phyloP scores from a whole-genome alignment of 2,329 filamentous ascomycete genomes.

The Hansfordia pulvinata region DNA sequence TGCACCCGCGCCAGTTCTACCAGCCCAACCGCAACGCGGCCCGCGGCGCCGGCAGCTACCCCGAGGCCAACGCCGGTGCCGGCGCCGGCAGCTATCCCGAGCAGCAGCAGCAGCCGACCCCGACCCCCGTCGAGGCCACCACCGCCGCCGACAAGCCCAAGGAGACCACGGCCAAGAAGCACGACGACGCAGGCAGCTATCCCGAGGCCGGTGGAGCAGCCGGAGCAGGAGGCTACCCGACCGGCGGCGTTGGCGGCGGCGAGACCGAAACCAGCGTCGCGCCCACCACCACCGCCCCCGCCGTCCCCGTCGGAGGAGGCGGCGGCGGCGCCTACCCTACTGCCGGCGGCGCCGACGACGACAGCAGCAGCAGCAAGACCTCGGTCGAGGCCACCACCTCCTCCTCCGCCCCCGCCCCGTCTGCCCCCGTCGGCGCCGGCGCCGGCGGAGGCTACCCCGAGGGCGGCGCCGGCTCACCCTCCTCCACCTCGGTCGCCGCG shows the following conservation, averaged over 20 bases:
- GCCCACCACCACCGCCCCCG: too few relatives aligned
- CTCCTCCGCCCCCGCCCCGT: too few relatives aligned
- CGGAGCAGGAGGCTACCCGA: slow-evolving; percentile 10
- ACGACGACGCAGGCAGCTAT: not conserved
- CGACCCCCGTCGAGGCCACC: slow-evolving; percentile 14
- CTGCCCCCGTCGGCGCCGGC: too few relatives aligned
- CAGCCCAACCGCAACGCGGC: slow-evolving; percentile 13
- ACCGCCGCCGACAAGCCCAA: not conserved
- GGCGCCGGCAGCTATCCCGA: slow-evolving; percentile 9
- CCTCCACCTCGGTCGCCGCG: too few relatives aligned
- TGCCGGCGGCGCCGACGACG: too few relatives aligned
- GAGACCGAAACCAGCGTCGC: slow-evolving; percentile 16
- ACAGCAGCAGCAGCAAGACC: too few relatives aligned
- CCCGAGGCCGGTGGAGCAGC: not conserved
- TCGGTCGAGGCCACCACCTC: too few relatives aligned
- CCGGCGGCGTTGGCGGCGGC: slow-evolving; percentile 17
- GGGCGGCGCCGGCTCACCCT: too few relatives aligned
- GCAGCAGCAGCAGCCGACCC: too few relatives aligned
- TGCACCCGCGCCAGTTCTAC: slow-evolving; percentile 17
- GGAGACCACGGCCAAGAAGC: not conserved
- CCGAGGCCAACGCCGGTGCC: not conserved
- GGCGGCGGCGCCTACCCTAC: too few relatives aligned
- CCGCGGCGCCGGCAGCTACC: not conserved
- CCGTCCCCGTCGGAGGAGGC: too few relatives aligned
- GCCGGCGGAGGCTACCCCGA: too few relatives aligned